Conservation (phyloP, 225 moss, liverwort and hornwort genomes). For the Antitrichia curtipendula region DNA sequence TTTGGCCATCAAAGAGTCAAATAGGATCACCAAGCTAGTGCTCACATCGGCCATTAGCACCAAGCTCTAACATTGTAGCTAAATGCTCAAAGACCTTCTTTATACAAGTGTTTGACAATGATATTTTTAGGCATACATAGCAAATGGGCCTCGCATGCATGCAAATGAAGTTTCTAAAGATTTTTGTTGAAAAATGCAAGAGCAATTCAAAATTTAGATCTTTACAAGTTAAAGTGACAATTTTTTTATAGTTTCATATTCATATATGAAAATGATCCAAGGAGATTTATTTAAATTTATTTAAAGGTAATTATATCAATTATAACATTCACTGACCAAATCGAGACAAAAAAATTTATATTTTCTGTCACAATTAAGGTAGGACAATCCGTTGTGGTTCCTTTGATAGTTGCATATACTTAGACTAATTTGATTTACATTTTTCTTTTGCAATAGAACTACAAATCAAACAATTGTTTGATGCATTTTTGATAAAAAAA, state of each 20-base stretch:
- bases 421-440: fast-evolving
- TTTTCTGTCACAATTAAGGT: neutral
- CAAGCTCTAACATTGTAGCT: neutral
- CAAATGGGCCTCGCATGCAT: neutral
- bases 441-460: neutral
- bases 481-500: neutral
- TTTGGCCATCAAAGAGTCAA: no score
- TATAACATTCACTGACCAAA: neutral
- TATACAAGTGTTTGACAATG: neutral
- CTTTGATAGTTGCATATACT: neutral
- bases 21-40: no score
- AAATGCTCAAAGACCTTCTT: neutral
- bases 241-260: fast-evolving
- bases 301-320: fast-evolving
- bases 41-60: neutral
- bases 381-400: neutral
- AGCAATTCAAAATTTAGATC: neutral
- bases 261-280: neutral
- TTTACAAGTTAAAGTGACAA: neutral
- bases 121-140: neutral
- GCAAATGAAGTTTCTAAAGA: neutral
- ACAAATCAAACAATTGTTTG: neutral
- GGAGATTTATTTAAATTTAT: fast-evolving
- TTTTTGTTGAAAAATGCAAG: neutral
- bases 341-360: neutral